Conservation (phyloP, 2,329 filamentous ascomycete genomes). For the Fusarium nurragi region DNA sequence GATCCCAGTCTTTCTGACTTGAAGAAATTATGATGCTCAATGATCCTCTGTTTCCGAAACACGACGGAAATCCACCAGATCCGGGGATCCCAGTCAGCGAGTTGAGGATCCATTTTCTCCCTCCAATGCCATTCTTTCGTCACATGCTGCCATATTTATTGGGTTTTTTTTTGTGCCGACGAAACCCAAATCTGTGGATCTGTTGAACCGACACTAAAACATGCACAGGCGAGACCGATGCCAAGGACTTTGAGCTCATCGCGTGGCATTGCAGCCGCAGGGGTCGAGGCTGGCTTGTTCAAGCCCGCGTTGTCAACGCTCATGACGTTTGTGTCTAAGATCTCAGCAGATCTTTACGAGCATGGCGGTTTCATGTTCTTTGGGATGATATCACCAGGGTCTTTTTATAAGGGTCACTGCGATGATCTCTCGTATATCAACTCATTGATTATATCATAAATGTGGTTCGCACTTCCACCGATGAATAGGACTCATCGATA, state of each 20-base stretch:
- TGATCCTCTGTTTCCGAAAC: constrained; percentile 24
- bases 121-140: constrained; percentile 23
- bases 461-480: constrained; percentile 23
- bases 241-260: constrained; percentile 28
- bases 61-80: constrained; percentile 8
- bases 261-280: constrained; percentile 33
- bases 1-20: constrained; percentile 27
- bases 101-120: constrained; percentile 17
- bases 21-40: constrained; percentile 34
- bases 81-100: constrained; percentile 17
- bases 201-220: background rate
- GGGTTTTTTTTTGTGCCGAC: constrained; percentile 8
- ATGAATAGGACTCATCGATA: background rate
- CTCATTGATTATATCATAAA: constrained; percentile 33
- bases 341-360: constrained; percentile 17
- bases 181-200: constrained; percentile 43
- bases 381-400: constrained; percentile 31
- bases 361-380: constrained; percentile 33
- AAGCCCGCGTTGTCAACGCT: constrained; percentile 1
- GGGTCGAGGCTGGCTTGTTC: constrained; percentile 10
- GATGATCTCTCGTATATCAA: constrained; percentile 16
- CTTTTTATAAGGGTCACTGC: constrained; percentile 4
- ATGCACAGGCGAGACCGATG: constrained; percentile 31
- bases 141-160: constrained; percentile 24
- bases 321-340: constrained; percentile 23